These are phyloP conservation scores for Narthecium ossifragum DNA, from an alignment of 106 monocot species.

Conservation along the genomic window DNA sequence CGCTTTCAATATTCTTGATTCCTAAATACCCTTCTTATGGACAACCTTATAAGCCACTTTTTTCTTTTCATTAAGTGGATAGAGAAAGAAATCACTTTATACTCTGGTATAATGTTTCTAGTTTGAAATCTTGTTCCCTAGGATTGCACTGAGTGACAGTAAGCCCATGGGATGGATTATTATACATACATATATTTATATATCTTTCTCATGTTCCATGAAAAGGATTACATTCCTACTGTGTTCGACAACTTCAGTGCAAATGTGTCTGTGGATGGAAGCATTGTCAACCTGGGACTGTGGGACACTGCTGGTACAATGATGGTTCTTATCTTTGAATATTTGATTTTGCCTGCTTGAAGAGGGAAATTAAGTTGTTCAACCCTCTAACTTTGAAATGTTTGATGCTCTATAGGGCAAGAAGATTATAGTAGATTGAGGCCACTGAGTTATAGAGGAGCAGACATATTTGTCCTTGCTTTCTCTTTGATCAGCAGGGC, in stretches of 20 bases:
- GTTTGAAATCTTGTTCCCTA: too few species aligned
- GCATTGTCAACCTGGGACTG: slow-evolving; percentile 67
- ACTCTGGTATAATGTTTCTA: too few species aligned
- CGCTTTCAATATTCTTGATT: too few species aligned
- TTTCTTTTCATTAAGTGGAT: too few species aligned
- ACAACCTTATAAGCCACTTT: too few species aligned
- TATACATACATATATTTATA: too few species aligned
- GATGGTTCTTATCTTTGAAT: not conserved
- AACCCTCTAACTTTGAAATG: not conserved
- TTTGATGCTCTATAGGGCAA: slow-evolving; percentile 36
- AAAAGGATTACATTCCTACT: slow-evolving; percentile 69
- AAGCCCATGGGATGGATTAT: too few species aligned
- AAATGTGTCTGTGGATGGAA: slow-evolving; percentile 77
- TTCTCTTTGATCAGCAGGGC: slow-evolving; percentile 77
- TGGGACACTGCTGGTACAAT: slow-evolving; percentile 74
- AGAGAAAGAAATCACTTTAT: too few species aligned
- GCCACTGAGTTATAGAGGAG: slow-evolving; percentile 76
- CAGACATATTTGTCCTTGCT: slow-evolving; percentile 70
- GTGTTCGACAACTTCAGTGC: slow-evolving; percentile 85
- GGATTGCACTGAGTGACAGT: too few species aligned
- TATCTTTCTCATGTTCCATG: not conserved
- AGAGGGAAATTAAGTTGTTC: too few species aligned
- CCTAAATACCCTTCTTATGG: too few species aligned
- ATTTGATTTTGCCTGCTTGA: not conserved
- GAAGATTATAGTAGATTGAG: slow-evolving; percentile 80